phyloP scores from a whole-genome alignment of 1,139 yeast species.

The Geotrichum bryndzae region DNA sequence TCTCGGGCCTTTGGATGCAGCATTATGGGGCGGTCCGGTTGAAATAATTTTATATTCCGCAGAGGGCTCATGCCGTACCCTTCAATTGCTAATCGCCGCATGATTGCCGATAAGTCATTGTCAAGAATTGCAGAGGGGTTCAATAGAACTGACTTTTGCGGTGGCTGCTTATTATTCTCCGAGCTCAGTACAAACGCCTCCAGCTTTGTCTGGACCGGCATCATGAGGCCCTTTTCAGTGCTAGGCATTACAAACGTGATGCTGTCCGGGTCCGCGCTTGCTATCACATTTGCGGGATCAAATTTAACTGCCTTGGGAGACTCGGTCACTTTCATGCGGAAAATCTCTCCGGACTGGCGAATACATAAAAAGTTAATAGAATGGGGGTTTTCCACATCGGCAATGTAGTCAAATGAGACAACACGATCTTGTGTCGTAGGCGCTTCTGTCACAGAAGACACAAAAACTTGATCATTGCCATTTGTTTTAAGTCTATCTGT shows the following conservation, averaged over 20 bases:
- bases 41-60: slow-evolving; percentile 38
- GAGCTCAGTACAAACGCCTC: slow-evolving; percentile 28
- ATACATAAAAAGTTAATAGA: slow-evolving; percentile 67
- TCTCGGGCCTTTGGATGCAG: slow-evolving; percentile 42
- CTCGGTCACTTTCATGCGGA: slow-evolving; percentile 70
- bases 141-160: background rate
- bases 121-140: slow-evolving; percentile 27
- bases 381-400: slow-evolving; percentile 41
- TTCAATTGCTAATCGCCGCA: slow-evolving; percentile 59
- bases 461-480: slow-evolving; percentile 48
- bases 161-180: background rate
- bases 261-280: slow-evolving; percentile 62
- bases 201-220: background rate
- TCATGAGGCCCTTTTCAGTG: background rate
- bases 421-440: slow-evolving; percentile 68
- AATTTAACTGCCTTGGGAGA: slow-evolving; percentile 59
- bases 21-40: slow-evolving; percentile 41
- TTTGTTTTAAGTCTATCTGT: slow-evolving; percentile 58
- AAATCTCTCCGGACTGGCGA: slow-evolving; percentile 84
- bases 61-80: slow-evolving; percentile 74
- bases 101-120: slow-evolving; percentile 39
- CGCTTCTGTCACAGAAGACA: slow-evolving; percentile 68
- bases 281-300: slow-evolving; percentile 65
- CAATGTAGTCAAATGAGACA: slow-evolving; percentile 76
- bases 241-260: slow-evolving; percentile 27